Evolutionary conservation across 2,329 filamentous ascomycete genomes (phyloP).

Genomic region (Ustilaginoidea virens): DNA sequence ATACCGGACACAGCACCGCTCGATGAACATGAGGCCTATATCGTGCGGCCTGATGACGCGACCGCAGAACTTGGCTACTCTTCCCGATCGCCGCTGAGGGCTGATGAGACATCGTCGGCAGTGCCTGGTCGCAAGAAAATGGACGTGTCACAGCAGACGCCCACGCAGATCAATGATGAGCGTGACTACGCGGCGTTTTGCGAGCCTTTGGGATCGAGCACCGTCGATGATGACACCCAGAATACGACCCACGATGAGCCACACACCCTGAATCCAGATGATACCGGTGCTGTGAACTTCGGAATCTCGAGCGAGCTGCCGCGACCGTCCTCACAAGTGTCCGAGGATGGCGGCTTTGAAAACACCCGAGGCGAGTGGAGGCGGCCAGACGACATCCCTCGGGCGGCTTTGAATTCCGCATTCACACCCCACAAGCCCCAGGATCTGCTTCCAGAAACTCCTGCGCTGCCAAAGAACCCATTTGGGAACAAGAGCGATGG

Average conservation of each 20-base stretch:
- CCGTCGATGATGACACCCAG: slow-evolving; percentile 12
- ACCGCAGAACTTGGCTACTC: slow-evolving; percentile 6
- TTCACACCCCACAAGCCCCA: slow-evolving; percentile 17
- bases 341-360: slow-evolving; percentile 24
- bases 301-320: slow-evolving; percentile 19
- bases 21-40: too few species aligned
- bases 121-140: slow-evolving; percentile 12
- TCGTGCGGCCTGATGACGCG: too few species aligned
- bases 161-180: slow-evolving; percentile 40
- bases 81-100: slow-evolving; percentile 2
- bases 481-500: slow-evolving; percentile 23
- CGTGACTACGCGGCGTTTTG: slow-evolving; percentile 37
- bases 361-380: slow-evolving; percentile 24
- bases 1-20: slow-evolving; percentile 2
- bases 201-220: slow-evolving; percentile 14
- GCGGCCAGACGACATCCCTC: slow-evolving; percentile 17
- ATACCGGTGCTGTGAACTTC: slow-evolving; percentile 35
- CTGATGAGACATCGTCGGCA: neutral
- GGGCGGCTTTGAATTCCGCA: slow-evolving; percentile 13
- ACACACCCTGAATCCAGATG: slow-evolving; percentile 27
- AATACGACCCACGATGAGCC: slow-evolving; percentile 14
- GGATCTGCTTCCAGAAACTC: slow-evolving; percentile 28
- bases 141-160: slow-evolving; percentile 34
- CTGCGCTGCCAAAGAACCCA: slow-evolving; percentile 30
- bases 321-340: slow-evolving; percentile 24